A percentile compares a stretch with the other conserved stretches of the same genome.
Evolutionary conservation across 768 basidiomycete genomes (phyloP).

Genomic region (Austroboletus festivus): DNA sequence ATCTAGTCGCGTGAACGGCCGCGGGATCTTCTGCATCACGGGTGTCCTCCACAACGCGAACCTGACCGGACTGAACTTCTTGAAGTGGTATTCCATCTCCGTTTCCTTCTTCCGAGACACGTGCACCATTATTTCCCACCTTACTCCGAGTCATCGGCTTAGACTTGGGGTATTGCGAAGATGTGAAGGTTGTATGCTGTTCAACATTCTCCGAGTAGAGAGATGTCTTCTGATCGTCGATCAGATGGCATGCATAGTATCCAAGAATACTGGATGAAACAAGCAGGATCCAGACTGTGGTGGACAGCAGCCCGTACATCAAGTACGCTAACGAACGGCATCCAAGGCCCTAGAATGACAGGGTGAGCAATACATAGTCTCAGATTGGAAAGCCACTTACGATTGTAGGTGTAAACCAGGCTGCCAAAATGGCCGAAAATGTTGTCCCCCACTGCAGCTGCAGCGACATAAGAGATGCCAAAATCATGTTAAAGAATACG

Average conservation of each 20-base stretch:
- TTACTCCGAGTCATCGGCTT: too few species aligned
- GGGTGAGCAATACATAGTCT: neutral
- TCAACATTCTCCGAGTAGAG: neutral
- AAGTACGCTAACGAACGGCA: conserved; percentile 35
- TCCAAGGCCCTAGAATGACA: conserved; percentile 26
- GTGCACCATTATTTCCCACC: too few species aligned
- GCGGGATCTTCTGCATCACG: too few species aligned
- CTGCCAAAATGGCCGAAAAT: conserved; percentile 25
- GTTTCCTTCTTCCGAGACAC: too few species aligned
- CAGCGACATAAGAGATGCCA: conserved; percentile 31
- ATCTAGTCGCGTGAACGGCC: too few species aligned
- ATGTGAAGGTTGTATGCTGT: too few species aligned
- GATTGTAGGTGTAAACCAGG: conserved; percentile 31
- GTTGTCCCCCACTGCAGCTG: conserved; percentile 34
- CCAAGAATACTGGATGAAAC: conserved; percentile 28
- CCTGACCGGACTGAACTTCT: too few species aligned
- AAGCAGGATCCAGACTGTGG: conserved; percentile 29
- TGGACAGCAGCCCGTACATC: conserved; percentile 29
- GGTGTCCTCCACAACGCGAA: too few species aligned
- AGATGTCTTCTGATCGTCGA: neutral
- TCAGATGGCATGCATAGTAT: conserved; percentile 17
- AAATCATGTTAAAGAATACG: conserved; percentile 22
- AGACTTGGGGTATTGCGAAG: too few species aligned
- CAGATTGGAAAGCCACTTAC: conserved; percentile 6
- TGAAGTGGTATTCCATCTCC: too few species aligned